Percentiles rank a stretch among this genome's conserved stretches.
These are phyloP conservation scores for Starmera quercuum DNA, from an alignment of 805 yeast genomes.

Conservation along the genomic window DNA sequence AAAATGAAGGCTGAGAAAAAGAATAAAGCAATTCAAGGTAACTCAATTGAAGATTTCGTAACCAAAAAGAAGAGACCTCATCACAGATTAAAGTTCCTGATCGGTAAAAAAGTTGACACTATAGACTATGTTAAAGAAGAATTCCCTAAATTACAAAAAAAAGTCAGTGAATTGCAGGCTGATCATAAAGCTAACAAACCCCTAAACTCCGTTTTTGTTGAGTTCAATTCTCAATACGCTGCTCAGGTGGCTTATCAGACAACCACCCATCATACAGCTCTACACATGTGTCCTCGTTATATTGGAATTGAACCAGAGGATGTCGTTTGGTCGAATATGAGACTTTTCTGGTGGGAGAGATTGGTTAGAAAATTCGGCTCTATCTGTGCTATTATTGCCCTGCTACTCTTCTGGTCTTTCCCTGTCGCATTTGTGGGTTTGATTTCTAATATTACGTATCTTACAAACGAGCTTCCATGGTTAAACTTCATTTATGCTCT, in stretches of 20 bases:
- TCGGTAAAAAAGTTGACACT: conserved; percentile 59
- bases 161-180: conserved; percentile 48
- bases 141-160: conserved; percentile 48
- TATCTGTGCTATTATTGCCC: conserved; percentile 41
- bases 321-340: conserved; percentile 63
- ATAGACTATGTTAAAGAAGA: conserved; percentile 48
- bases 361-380: conserved; percentile 47
- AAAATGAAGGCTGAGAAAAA: conserved; percentile 62
- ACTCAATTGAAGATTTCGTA: conserved; percentile 48
- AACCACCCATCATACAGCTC: conserved; percentile 55
- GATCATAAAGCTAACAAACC: conserved; percentile 41
- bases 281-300: conserved; percentile 51
- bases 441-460: conserved; percentile 57
- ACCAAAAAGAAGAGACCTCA: conserved; percentile 66
- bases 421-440: conserved; percentile 78
- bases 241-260: conserved; percentile 71
- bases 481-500: conserved; percentile 48
- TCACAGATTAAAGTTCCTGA: conserved; percentile 30
- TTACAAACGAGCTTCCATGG: conserved; percentile 49
- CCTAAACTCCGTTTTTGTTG: conserved; percentile 76
- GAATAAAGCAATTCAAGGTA: conserved; percentile 36
- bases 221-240: conserved; percentile 65
- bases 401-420: conserved; percentile 63
- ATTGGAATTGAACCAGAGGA: conserved; percentile 60
- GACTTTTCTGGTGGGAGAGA: conserved; percentile 78